Conservation (phyloP, 2,329 filamentous ascomycete species). For the Sordariomycetes sp. region DNA sequence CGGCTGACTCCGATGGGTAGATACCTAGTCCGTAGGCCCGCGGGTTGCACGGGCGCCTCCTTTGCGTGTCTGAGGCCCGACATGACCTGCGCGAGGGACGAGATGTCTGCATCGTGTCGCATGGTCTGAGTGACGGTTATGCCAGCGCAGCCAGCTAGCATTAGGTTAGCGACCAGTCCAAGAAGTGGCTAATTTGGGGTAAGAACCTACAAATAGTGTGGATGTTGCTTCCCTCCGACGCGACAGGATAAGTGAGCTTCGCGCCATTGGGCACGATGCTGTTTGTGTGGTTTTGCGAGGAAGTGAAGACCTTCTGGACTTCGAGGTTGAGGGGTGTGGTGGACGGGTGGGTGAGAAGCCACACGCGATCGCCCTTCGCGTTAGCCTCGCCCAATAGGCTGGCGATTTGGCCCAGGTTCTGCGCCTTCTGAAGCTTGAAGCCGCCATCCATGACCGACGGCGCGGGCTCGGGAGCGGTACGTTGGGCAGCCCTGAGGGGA, state of each 20-base stretch:
- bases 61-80: constrained; percentile 12
- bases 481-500: neutral
- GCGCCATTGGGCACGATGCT: neutral
- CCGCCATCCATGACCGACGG: constrained; percentile 2
- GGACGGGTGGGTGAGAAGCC: constrained; percentile 2
- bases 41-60: constrained; percentile 52
- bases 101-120: neutral
- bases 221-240: neutral
- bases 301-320: neutral
- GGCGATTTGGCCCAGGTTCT: constrained; percentile 1
- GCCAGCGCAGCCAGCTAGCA: constrained; percentile 2
- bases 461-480: neutral
- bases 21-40: constrained; percentile 56
- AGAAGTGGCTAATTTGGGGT: neutral
- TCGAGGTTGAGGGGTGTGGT: constrained; percentile 2
- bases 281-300: neutral
- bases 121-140: constrained; percentile 4
- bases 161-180: neutral
- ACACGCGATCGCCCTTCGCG: neutral
- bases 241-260: neutral
- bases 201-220: constrained; percentile 2
- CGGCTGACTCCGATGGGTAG: constrained; percentile 47
- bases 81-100: neutral
- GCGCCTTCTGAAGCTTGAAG: constrained; percentile 4
- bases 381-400: neutral